Conservation (phyloP, 2,329 filamentous ascomycete species). For the Colletotrichum karsti region DNA sequence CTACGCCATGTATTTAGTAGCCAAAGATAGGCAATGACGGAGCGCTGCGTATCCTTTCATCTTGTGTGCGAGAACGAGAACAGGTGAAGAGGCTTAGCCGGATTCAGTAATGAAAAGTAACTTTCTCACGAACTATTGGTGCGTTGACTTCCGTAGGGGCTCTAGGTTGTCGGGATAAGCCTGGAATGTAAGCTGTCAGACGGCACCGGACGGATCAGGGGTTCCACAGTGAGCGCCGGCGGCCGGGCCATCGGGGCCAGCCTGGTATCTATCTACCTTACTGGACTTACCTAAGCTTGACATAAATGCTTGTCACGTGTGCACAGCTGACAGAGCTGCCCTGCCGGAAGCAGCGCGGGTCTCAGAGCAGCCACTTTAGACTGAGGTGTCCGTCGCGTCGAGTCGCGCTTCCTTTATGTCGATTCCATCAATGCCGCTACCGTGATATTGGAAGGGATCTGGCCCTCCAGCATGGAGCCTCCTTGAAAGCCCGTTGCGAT, state of each 20-base stretch:
- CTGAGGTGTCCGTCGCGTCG: constrained; percentile 2
- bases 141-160: background rate
- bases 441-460: constrained; percentile 11
- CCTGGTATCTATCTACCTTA: too few species aligned
- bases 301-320: background rate
- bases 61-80: background rate
- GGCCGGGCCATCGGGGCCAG: too few species aligned
- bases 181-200: constrained; percentile 3
- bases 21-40: background rate
- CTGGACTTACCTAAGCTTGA: background rate
- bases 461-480: constrained; percentile 23
- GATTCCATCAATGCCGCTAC: constrained; percentile 9
- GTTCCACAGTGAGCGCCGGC: background rate
- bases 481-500: constrained; percentile 9
- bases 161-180: background rate
- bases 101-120: background rate
- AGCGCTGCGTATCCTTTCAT: background rate
- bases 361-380: constrained; percentile 17
- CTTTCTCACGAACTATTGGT: background rate
- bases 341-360: background rate
- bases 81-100: background rate
- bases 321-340: background rate
- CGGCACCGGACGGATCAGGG: background rate
- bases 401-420: constrained; percentile 15
- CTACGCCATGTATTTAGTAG: background rate